Evolutionary conservation across 2,329 filamentous ascomycete genomes (phyloP).

Genomic region (Verticillium nonalfalfae): DNA sequence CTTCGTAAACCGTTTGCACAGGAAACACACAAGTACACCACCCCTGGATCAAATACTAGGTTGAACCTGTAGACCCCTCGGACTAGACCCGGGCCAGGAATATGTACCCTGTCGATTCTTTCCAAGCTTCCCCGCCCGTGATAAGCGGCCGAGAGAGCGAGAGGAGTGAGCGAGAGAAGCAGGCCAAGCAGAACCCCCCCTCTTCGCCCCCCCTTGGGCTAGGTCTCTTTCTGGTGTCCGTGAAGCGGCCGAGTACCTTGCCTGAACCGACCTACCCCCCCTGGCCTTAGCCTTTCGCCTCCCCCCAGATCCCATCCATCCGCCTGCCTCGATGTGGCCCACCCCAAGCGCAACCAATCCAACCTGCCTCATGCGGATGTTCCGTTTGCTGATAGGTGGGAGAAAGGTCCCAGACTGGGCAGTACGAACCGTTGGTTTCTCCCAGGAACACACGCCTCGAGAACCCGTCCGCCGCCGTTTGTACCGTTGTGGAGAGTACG

Average conservation of each 20-base stretch:
- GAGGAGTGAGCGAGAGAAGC: not conserved
- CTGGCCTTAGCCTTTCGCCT: not conserved
- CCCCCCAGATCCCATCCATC: constrained; percentile 1
- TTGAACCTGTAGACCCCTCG: not conserved
- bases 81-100: not conserved
- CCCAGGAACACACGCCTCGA: not conserved
- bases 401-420: not conserved
- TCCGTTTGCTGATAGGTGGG: constrained; percentile 19
- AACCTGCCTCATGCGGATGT: constrained; percentile 21
- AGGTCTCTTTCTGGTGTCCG: not conserved
- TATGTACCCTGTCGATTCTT: not conserved
- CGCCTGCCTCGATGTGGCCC: not conserved
- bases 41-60: too few species aligned
- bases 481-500: not conserved
- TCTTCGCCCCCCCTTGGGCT: not conserved
- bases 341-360: constrained; percentile 5
- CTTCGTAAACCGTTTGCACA: not conserved
- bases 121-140: not conserved
- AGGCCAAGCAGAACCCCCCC: not conserved
- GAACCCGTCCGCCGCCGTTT: not conserved
- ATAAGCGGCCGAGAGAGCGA: not conserved
- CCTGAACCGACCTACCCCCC: not conserved
- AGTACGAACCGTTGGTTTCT: not conserved
- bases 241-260: not conserved
- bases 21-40: too few species aligned